A percentile compares a stretch with the other conserved stretches of the same genome.
Conservation (phyloP, 768 basidiomycete species). For the Mycena pura region DNA sequence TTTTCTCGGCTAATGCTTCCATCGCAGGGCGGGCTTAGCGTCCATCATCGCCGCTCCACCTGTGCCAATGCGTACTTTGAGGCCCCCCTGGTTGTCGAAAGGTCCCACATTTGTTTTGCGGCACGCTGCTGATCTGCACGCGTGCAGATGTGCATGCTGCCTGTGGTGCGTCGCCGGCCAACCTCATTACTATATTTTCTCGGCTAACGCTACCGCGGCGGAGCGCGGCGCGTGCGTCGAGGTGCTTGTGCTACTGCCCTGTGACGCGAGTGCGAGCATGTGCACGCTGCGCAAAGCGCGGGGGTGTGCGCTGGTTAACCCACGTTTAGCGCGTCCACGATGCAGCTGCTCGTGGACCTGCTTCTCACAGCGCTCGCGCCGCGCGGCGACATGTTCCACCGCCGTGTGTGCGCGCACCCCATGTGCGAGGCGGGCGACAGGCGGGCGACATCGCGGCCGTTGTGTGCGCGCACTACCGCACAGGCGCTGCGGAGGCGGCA, state of each 20-base stretch:
- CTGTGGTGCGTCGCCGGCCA: no score
- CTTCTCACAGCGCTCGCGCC: slow-evolving; percentile 58
- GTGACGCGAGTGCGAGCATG: slow-evolving; percentile 61
- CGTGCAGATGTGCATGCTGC: no score
- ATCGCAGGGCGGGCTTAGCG: no score
- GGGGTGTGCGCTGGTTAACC: slow-evolving; percentile 63
- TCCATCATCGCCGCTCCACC: no score
- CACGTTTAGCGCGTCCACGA: slow-evolving; percentile 36
- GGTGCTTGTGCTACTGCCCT: slow-evolving; percentile 67
- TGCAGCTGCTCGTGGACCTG: slow-evolving; percentile 61
- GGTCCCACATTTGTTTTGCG: no score
- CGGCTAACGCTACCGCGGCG: no score
- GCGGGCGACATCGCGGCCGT: slow-evolving; percentile 52
- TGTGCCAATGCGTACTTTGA: no score
- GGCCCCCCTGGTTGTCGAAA: no score
- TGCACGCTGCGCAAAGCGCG: slow-evolving; percentile 70
- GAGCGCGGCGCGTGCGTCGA: slow-evolving; percentile 73
- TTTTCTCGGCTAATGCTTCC: no score
- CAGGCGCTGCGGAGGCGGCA: slow-evolving; percentile 57
- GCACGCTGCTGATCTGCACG: no score
- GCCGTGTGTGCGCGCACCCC: slow-evolving; percentile 51
- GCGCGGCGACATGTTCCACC: slow-evolving; percentile 44
- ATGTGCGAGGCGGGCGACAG: slow-evolving; percentile 57
- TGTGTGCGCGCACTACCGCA: slow-evolving; percentile 58
- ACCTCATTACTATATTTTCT: no score